These are phyloP conservation scores for Ogataea trehalophila DNA, from an alignment of 805 yeast genomes.

Conservation along the genomic window DNA sequence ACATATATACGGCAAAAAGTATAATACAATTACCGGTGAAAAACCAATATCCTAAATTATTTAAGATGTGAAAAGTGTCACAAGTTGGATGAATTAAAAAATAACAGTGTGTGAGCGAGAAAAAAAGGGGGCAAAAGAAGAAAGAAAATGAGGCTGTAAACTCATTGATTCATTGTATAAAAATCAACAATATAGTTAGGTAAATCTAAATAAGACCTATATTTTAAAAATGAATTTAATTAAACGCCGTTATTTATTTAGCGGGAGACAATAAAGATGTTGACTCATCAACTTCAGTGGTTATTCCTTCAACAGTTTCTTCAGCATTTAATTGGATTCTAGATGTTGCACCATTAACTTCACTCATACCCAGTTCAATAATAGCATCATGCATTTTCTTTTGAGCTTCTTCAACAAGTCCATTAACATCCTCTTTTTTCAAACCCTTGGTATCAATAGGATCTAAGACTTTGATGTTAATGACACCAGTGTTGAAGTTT, in stretches of 20 bases:
- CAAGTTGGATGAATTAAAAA: no score
- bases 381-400: constrained; percentile 48
- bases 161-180: no score
- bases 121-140: no score
- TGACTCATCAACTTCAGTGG: constrained; percentile 2
- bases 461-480: constrained; percentile 71
- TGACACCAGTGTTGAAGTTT: constrained; percentile 73
- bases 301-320: neutral
- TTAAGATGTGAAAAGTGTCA: no score
- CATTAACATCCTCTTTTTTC: constrained; percentile 65
- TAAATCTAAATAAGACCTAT: no score
- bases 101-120: no score
- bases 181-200: no score
- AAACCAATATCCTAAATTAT: no score
- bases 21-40: no score
- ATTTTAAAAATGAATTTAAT: neutral
- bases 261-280: constrained; percentile 3
- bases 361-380: constrained; percentile 40
- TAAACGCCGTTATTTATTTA: neutral
- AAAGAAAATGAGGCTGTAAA: no score
- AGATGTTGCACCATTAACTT: constrained; percentile 20
- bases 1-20: no score
- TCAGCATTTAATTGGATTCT: constrained; percentile 1
- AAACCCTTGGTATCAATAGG: constrained; percentile 72
- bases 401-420: constrained; percentile 52